These are phyloP conservation scores for Marchantia polymorpha DNA, from an alignment of 225 moss, liverwort and hornwort species.

Conservation along the genomic window DNA sequence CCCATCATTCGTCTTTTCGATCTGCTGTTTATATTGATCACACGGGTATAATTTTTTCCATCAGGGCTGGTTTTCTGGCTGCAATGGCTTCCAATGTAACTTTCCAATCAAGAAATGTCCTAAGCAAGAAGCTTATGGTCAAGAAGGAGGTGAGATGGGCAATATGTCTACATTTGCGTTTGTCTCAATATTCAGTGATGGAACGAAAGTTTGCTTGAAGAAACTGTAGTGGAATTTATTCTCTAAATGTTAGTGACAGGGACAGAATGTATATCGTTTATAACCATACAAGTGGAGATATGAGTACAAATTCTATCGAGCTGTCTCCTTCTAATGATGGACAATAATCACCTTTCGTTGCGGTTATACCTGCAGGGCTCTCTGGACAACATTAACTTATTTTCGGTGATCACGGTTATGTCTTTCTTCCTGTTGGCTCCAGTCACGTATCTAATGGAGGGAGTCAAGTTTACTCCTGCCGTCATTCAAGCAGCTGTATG, in stretches of 20 bases:
- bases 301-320: too few relatives aligned
- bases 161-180: neutral
- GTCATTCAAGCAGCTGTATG: conserved; percentile 55
- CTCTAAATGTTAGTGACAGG: too few relatives aligned
- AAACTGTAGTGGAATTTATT: neutral
- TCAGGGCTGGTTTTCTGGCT: conserved; percentile 82
- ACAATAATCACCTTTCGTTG: neutral
- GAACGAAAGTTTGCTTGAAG: neutral
- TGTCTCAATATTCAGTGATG: neutral
- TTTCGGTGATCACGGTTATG: conserved; percentile 89
- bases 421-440: conserved; percentile 80
- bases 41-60: neutral
- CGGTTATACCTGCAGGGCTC: conserved; percentile 52
- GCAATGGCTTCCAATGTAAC: conserved; percentile 99
- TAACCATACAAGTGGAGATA: too few relatives aligned
- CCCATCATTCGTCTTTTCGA: neutral
- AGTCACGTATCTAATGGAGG: conserved; percentile 56
- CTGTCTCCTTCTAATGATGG: neutral
- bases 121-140: conserved; percentile 98
- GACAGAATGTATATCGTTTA: too few relatives aligned
- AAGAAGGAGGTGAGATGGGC: conserved; percentile 67
- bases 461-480: conserved; percentile 76
- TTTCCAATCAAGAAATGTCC: conserved; percentile 91
- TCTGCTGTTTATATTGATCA: neutral
- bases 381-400: conserved; percentile 87